Evolutionary conservation across 1,284 basidiomycete species (phyloP).

Genomic region (Spongispora temasekensis): DNA sequence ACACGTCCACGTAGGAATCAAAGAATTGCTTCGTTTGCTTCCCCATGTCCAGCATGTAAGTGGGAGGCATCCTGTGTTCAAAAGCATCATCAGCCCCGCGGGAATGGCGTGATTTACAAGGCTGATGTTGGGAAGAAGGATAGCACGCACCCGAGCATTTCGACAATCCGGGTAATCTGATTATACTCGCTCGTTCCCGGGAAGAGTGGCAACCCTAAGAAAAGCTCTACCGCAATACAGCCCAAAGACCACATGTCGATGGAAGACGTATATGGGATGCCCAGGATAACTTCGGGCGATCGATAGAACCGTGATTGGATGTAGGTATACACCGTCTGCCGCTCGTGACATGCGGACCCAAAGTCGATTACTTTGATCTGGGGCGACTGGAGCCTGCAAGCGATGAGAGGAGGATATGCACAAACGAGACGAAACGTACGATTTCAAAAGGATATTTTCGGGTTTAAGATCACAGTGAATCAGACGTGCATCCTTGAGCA

Average conservation of each 20-base stretch:
- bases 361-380: constrained; percentile 99
- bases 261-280: constrained; percentile 90
- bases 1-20: constrained; percentile 77
- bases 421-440: constrained; percentile 52
- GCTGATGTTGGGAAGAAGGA: too few species aligned
- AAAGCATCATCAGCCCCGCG: constrained; percentile 6
- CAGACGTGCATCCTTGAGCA: constrained; percentile 92
- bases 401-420: background rate
- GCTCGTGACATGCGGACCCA: constrained; percentile 97
- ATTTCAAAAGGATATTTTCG: constrained; percentile 94
- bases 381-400: constrained; percentile 87
- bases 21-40: constrained; percentile 98
- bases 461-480: constrained; percentile 99
- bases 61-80: constrained; percentile 72
- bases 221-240: constrained; percentile 97
- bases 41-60: constrained; percentile 93
- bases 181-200: constrained; percentile 99
- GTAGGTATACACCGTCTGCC: constrained; percentile 99
- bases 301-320: constrained; percentile 99
- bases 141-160: constrained; percentile 93
- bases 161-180: constrained; percentile 94
- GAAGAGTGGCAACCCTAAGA: constrained; percentile 94
- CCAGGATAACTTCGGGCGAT: constrained; percentile 95
- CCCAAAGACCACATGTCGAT: constrained; percentile 97
- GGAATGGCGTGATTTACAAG: background rate